Base-by-base conservation (phyloP, 2,329 filamentous ascomycete genomes). In the Phoma sp. region DNA sequence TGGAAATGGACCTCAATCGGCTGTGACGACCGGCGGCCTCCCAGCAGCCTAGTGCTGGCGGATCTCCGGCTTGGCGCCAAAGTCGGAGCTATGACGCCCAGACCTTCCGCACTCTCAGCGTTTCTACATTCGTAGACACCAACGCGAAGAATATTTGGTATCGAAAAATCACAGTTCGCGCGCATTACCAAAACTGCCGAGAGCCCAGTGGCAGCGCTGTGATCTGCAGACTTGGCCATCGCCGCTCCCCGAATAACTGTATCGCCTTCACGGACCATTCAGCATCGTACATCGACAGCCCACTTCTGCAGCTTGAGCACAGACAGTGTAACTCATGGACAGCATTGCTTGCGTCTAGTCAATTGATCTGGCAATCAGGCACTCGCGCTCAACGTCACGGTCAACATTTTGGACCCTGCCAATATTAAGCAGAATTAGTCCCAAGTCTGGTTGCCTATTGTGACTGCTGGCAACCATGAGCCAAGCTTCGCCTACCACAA, bases 391-490 rank as follows among this genome's bases (percentile, higher is more conserved):
- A 40, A 39, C 22, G 22, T 4, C 11, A 39, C 7, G 13, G 29
- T 3, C 24, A 35, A n/a, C 27, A 27, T 7, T 9, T 29, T 7
- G 7, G 32, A n/a, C 10, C 13, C 7, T 33, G 32, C 32, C 7
- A 13, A 33, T 11, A n/a, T 33, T n/a, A 5, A 9, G 9, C 13
- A n/a, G 13, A 1, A 33, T 11, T 33, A 11, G 4, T 4, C 24
- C 14, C 27, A 9, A 7, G 36, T 24, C 36, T 11, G 36, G 30
- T 35, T 8, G 13, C 24, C 13, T 5, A 23, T 35, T 22, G 32
- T 9, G 27, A 29, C 27, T 29, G 6, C 6, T 32, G 18, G n/a
- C 41, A 53, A 51, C 39, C 47, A 71, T 69, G 67, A 61, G 59
- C 23, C 58, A 49, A 27, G 30, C 47, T 43, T 39, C 57, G 27